These are phyloP conservation scores for Trichomonas gallinae DNA, from an alignment of 208 protist genomes.

Conservation along the genomic window DNA sequence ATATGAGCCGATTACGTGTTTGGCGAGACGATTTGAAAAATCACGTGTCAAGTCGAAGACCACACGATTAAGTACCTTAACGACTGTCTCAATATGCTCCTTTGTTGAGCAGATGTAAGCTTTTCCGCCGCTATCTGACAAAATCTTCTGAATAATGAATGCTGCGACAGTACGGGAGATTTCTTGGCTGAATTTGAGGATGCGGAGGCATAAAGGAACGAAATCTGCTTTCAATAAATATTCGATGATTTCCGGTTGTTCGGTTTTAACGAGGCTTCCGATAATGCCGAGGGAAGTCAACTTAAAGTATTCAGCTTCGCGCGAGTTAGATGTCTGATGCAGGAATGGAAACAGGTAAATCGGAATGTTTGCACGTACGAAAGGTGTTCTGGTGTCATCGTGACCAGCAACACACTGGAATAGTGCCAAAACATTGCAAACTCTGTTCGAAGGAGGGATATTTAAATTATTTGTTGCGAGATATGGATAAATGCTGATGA, in stretches of 20 bases:
- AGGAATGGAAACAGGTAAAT: slow-evolving; percentile 98
- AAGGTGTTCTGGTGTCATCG: slow-evolving; percentile 77
- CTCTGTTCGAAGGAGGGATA: not conserved
- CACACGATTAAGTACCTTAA: not conserved
- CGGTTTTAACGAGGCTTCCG: slow-evolving; percentile 81
- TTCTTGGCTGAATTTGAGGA: slow-evolving; percentile 81
- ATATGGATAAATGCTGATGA: slow-evolving; percentile 86
- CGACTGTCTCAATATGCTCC: slow-evolving; percentile 42
- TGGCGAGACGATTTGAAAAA: not conserved
- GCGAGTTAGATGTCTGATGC: slow-evolving; percentile 66
- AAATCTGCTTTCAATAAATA: slow-evolving; percentile 96
- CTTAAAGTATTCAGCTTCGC: slow-evolving; percentile 87
- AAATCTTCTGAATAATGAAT: slow-evolving; percentile 97
- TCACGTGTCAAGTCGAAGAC: not conserved
- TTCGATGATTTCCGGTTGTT: slow-evolving; percentile 73
- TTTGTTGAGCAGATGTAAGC: slow-evolving; percentile 83
- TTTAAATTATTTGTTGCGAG: slow-evolving; percentile 44
- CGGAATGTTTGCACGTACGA: slow-evolving; percentile 89
- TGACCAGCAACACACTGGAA: slow-evolving; percentile 92
- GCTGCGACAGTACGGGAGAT: slow-evolving; percentile 90
- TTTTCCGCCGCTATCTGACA: slow-evolving; percentile 83
- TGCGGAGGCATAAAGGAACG: slow-evolving; percentile 94
- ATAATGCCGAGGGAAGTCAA: slow-evolving; percentile 96
- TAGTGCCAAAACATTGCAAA: slow-evolving; percentile 88
- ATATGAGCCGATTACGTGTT: not conserved